Base-by-base conservation (phyloP, 306 rosid genomes). In the Vigna nakashimae region DNA sequence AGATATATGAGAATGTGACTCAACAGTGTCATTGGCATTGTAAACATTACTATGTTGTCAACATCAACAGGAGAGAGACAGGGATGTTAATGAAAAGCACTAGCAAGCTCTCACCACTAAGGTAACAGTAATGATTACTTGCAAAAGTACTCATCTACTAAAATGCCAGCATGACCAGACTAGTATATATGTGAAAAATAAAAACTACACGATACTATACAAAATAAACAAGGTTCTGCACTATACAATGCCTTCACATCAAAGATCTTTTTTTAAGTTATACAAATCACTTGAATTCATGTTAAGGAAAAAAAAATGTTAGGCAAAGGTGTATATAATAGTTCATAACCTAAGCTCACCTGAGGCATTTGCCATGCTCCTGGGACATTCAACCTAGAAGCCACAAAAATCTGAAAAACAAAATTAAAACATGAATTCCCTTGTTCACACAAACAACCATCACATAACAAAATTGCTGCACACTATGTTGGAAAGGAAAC, bases 341-440 rank as follows among this genome's bases (percentile, higher is more conserved):
- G 28, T 26, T 26, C 68, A 66, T 62, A 72, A 69, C 2, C 57
- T 62, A 75, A 78, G 28, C 50, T 86, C 84, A 92, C 98, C 98
- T 92, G 98, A 86, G 98, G 98, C 98, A 95, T 95, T 90, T 95
- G 98, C 98, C 98, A 95, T 84, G 98, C 98, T 87, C 98, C 98
- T 5, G 98, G 98, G 84, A 95, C 98, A 85, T 95, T 95, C 88
- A 95, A 85, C 77, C 91, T 91, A 48, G 98, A 95, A 43, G 92
- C 98, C 69, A 95, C 98, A 50, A 95, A 95, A 74, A 95, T 74
- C 98, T 95, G 88, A 70, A 55, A 68, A 74, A 56, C 36, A 71
- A 67, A 69, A 73, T 69, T 17, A 5, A 28, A 74, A 72, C 66
- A 60, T 26, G 24, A 32, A 17, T 81, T 20, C 16, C 12, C 50